Evolutionary conservation across 164 flowering plant species (phyloP).

Genomic region (grape (Vitis vinifera)): DNA sequence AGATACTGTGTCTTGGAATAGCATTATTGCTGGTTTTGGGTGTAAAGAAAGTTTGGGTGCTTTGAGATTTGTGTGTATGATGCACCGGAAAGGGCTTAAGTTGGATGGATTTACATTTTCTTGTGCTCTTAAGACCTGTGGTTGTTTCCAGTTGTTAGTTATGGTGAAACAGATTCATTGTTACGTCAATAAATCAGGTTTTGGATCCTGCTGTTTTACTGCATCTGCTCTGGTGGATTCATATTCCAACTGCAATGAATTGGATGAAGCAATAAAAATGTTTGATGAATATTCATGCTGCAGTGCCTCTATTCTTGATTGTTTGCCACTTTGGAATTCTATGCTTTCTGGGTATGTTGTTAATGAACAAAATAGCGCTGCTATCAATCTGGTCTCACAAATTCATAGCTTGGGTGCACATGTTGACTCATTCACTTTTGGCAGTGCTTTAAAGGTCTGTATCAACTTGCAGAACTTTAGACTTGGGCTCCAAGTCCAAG

Average conservation of each 20-base stretch:
- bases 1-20: slow-evolving; percentile 31
- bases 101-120: slow-evolving; percentile 30
- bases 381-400: slow-evolving; percentile 15
- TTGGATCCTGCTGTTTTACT: slow-evolving; percentile 23
- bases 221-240: slow-evolving; percentile 30
- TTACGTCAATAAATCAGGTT: slow-evolving; percentile 25
- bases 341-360: slow-evolving; percentile 32
- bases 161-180: slow-evolving; percentile 26
- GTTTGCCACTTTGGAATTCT: slow-evolving; percentile 29
- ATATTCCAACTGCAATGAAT: slow-evolving; percentile 23
- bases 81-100: slow-evolving; percentile 25
- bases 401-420: slow-evolving; percentile 19
- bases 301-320: slow-evolving; percentile 1
- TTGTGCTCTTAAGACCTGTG: slow-evolving; percentile 26
- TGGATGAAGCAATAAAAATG: slow-evolving; percentile 19
- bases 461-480: slow-evolving; percentile 23
- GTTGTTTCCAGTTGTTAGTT: slow-evolving; percentile 13
- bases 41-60: slow-evolving; percentile 14
- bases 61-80: slow-evolving; percentile 17
- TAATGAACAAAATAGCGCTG: slow-evolving; percentile 15
- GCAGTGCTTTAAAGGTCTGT: slow-evolving; percentile 29
- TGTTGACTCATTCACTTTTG: slow-evolving; percentile 25
- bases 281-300: slow-evolving; percentile 10
- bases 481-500: slow-evolving; percentile 34
- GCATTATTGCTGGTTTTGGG: slow-evolving; percentile 25